Conservation (phyloP, 768 basidiomycete species). For the Hygrocybe coccinea region DNA sequence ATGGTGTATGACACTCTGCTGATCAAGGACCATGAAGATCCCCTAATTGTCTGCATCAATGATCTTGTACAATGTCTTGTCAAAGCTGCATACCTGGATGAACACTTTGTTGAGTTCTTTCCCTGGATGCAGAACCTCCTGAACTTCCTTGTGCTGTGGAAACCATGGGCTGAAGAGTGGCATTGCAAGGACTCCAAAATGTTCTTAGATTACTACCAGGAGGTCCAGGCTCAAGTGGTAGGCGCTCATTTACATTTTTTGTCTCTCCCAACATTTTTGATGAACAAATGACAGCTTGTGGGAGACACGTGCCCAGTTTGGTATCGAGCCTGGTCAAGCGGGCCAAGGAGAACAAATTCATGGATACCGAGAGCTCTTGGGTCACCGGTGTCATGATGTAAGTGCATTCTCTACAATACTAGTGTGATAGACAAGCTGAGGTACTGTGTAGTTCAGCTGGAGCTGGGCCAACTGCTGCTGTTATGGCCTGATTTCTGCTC, state of each 20-base stretch:
- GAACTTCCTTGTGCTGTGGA: slow-evolving; percentile 33
- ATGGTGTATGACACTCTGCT: slow-evolving; percentile 13
- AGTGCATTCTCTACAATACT: too few relatives aligned
- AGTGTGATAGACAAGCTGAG: too few relatives aligned
- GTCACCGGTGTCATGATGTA: slow-evolving; percentile 12
- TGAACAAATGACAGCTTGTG: slow-evolving; percentile 8
- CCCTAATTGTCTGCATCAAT: slow-evolving; percentile 10
- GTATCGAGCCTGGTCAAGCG: neutral
- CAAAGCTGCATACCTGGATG: slow-evolving; percentile 32
- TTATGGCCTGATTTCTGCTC: too few relatives aligned
- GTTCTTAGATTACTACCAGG: neutral
- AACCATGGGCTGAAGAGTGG: slow-evolving; percentile 21
- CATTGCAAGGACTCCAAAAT: slow-evolving; percentile 15
- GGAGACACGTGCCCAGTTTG: neutral
- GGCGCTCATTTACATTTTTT: too few relatives aligned
- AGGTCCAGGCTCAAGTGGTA: neutral
- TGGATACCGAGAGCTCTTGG: slow-evolving; percentile 1
- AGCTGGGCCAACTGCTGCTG: too few relatives aligned
- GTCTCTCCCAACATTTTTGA: slow-evolving; percentile 20
- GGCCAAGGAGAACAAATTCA: too few relatives aligned
- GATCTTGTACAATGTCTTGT: slow-evolving; percentile 24
- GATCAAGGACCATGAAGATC: slow-evolving; percentile 10
- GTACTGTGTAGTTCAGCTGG: too few relatives aligned
- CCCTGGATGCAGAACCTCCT: too few relatives aligned
- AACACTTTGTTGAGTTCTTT: too few relatives aligned